These are phyloP conservation scores for Termitomyces sp. DNA, from an alignment of 768 basidiomycete genomes.

Conservation along the genomic window DNA sequence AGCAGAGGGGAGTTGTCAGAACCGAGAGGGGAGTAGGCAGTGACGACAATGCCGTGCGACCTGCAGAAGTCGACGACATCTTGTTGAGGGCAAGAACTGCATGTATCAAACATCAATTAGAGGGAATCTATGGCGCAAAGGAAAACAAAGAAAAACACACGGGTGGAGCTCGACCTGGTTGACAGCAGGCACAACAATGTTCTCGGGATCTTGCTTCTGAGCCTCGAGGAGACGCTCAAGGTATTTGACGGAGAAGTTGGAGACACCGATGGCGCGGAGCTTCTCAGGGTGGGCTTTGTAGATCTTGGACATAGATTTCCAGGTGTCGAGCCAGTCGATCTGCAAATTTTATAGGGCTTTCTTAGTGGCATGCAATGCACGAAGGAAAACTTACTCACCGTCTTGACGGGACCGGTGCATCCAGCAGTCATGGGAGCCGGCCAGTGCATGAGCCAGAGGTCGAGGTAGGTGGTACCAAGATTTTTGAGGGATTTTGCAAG, in stretches of 20 bases:
- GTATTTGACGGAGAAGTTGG: slow-evolving; percentile 66
- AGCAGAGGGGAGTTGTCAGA: slow-evolving; percentile 66
- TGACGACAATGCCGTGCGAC: slow-evolving; percentile 60
- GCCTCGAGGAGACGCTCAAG: slow-evolving; percentile 51
- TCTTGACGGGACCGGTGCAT: slow-evolving; percentile 44
- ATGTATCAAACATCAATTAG: not conserved
- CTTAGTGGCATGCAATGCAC: not conserved
- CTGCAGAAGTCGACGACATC: slow-evolving; percentile 60
- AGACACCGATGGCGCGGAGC: slow-evolving; percentile 74
- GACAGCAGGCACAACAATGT: slow-evolving; percentile 63
- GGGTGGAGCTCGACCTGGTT: slow-evolving; percentile 82
- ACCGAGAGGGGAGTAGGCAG: slow-evolving; percentile 79
- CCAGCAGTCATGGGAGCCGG: slow-evolving; percentile 67
- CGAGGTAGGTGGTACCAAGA: slow-evolving; percentile 72
- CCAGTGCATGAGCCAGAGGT: slow-evolving; percentile 85
- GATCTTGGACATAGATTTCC: slow-evolving; percentile 72
- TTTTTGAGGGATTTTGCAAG: slow-evolving; percentile 62
- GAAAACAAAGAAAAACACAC: slow-evolving; percentile 26
- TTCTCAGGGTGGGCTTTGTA: slow-evolving; percentile 64
- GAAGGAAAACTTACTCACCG: slow-evolving; percentile 16
- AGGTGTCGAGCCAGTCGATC: slow-evolving; percentile 69
- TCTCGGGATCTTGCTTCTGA: slow-evolving; percentile 21
- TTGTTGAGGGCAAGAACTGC: slow-evolving; percentile 57
- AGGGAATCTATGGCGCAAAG: not conserved
- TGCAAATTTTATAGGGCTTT: slow-evolving; percentile 1